Evolutionary conservation across 306 rosid genomes (phyloP).

Genomic region (Oemleria cerasiformis): DNA sequence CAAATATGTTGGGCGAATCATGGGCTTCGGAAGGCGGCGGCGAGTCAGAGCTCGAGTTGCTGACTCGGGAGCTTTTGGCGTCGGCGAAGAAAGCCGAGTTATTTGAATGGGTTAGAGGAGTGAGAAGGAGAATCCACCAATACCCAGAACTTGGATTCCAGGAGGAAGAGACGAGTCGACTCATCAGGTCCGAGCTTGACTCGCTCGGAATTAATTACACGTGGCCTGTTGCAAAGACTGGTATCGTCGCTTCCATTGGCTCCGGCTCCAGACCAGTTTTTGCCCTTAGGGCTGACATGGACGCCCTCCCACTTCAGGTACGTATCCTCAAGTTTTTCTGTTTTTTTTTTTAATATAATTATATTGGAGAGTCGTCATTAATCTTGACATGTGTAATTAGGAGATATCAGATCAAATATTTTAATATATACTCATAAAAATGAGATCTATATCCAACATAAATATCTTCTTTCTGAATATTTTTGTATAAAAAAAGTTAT

Average conservation of each 20-base stretch:
- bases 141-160: slow-evolving; percentile 42
- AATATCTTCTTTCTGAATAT: no score
- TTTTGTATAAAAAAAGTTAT: no score
- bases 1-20: not conserved
- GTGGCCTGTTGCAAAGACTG: slow-evolving; percentile 44
- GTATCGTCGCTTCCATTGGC: slow-evolving; percentile 38
- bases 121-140: slow-evolving; percentile 45
- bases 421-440: no score
- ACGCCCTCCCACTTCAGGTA: slow-evolving; percentile 41
- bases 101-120: slow-evolving; percentile 37
- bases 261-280: slow-evolving; percentile 34
- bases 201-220: slow-evolving; percentile 31
- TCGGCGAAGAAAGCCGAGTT: slow-evolving; percentile 38
- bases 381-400: no score
- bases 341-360: not conserved
- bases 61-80: slow-evolving; percentile 25
- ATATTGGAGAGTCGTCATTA: not conserved
- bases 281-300: slow-evolving; percentile 51
- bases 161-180: slow-evolving; percentile 38
- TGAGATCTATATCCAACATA: no score
- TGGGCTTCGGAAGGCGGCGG: slow-evolving; percentile 9
- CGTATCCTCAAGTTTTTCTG: not conserved
- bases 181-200: slow-evolving; percentile 46
- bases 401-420: not conserved
- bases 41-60: slow-evolving; percentile 27